Base-by-base conservation (phyloP, 495 filamentous ascomycete species). In the Penicillium steckii region DNA sequence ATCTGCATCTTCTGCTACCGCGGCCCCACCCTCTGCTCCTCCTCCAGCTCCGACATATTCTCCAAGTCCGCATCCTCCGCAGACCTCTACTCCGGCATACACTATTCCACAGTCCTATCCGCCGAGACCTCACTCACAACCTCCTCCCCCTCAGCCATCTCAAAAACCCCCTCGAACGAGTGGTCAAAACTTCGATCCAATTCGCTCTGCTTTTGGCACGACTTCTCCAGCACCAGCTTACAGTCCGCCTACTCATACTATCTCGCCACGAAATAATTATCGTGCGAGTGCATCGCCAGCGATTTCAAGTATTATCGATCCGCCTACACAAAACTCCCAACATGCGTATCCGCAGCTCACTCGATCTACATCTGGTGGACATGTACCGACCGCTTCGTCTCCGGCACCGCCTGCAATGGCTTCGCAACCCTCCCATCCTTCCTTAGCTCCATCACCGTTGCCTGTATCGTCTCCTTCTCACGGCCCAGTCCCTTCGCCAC, bases 241-340 rank as follows among this genome's bases (percentile, higher is more conserved):
- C 41, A 76, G 70, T 50, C 72, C 75, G 52, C 47, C 70, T 46
- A 30, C 59, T 61, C 49, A 67, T 13, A 48, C 57, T 7, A 33
- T 64, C 3, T 75, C 74, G 4, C 74, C 72, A 6, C 68, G 59
- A n/a, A 62, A 55, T 9, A 50, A 48, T 33, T 87, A 83, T 61
- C 82, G 88, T 44, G 88, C 90, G 15, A 94, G 88, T 64, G 87
- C 88, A 17, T 95, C 91, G 21, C 90, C 91, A 7, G 90, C 91
- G 0, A 96, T 96, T 53, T 85, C 90, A 17, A 94, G 89, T 65
- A 78, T 96, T 29, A 91, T 96, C 33, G 91, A 96, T 53, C 89
- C 89, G 7, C 83, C 87, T 65, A 9, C 64, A 70, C 48, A 68
- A 72, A 44, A 66, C 74, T 27, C 58, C 24, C 69, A 68, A 40